Evolutionary conservation across 140 eudicot genomes (phyloP).

Genomic region (Flaveria floridana): DNA sequence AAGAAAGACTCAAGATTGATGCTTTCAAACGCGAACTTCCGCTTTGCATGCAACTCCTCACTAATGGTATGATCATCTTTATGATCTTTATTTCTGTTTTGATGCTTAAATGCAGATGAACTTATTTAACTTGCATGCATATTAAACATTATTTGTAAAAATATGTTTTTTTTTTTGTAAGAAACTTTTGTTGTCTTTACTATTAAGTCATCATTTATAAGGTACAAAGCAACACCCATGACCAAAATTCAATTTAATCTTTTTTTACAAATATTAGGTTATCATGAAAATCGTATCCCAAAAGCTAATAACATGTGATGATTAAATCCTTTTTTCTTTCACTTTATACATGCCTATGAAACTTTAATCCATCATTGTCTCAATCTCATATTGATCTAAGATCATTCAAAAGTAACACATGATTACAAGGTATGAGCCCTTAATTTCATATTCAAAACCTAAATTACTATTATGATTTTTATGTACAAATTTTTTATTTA

Average conservation of each 20-base stretch:
- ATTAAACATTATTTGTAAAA: neutral
- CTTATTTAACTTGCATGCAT: neutral
- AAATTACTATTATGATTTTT: neutral
- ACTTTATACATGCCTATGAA: conserved; percentile 33
- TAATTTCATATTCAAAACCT: conserved; percentile 21
- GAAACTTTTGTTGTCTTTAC: neutral
- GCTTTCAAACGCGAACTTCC: conserved; percentile 99
- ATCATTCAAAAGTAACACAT: conserved; percentile 31
- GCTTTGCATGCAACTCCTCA: conserved; percentile 94
- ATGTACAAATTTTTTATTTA: neutral
- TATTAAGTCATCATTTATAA: neutral
- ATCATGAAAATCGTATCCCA: conserved; percentile 21
- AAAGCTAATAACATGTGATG: conserved; percentile 26
- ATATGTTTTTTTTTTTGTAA: neutral
- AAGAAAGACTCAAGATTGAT: conserved; percentile 91
- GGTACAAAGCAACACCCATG: conserved; percentile 7
- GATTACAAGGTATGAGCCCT: conserved; percentile 16
- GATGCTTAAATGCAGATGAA: neutral
- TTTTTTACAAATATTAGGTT: conserved; percentile 10
- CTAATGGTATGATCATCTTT: conserved; percentile 53
- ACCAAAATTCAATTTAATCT: neutral
- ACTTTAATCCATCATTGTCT: conserved; percentile 24
- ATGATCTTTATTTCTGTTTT: conserved; percentile 12
- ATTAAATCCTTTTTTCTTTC: conserved; percentile 29
- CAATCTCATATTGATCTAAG: conserved; percentile 22